A percentile compares a stretch with the other conserved stretches of the same genome.
Conservation (phyloP, 2,329 filamentous ascomycete genomes). For the Colletotrichum tanaceti region DNA sequence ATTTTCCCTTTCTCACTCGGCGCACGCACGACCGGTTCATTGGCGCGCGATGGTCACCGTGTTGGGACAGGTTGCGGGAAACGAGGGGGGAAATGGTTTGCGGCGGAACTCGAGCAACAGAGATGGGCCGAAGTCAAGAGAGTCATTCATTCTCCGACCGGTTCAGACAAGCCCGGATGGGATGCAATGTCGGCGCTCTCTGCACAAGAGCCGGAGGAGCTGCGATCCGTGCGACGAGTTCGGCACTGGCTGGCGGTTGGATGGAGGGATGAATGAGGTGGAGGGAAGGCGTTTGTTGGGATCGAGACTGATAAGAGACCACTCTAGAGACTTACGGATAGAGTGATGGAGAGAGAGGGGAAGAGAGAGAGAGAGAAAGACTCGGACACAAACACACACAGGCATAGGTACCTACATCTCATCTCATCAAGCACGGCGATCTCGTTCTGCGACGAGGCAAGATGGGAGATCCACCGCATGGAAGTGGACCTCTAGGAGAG, state of each 20-base stretch:
- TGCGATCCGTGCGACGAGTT: not conserved
- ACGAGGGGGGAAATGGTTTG: not conserved
- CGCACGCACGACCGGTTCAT: not conserved
- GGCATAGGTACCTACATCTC: too few relatives aligned
- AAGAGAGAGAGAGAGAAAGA: too few relatives aligned
- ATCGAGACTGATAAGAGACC: not conserved
- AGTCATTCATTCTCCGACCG: not conserved
- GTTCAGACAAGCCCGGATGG: not conserved
- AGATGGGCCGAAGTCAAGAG: slow-evolving; percentile 23
- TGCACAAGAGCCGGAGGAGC: slow-evolving; percentile 8
- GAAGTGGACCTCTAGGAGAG: slow-evolving; percentile 22
- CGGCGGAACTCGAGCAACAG: slow-evolving; percentile 11
- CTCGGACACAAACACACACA: too few relatives aligned
- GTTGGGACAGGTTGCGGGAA: slow-evolving; percentile 29
- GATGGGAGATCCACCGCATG: slow-evolving; percentile 14
- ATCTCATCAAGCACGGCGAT: slow-evolving; percentile 4
- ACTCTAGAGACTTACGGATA: not conserved
- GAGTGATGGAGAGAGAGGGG: too few relatives aligned
- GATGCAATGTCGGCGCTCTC: not conserved
- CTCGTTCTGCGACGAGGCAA: not conserved
- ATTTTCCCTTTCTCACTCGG: not conserved
- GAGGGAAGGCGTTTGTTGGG: not conserved
- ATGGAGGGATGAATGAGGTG: not conserved
- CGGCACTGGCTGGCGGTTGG: not conserved
- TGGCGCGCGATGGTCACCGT: slow-evolving; percentile 31